Conservation (phyloP, 164 flowering plant species). For the Nymphaea colorata region DNA sequence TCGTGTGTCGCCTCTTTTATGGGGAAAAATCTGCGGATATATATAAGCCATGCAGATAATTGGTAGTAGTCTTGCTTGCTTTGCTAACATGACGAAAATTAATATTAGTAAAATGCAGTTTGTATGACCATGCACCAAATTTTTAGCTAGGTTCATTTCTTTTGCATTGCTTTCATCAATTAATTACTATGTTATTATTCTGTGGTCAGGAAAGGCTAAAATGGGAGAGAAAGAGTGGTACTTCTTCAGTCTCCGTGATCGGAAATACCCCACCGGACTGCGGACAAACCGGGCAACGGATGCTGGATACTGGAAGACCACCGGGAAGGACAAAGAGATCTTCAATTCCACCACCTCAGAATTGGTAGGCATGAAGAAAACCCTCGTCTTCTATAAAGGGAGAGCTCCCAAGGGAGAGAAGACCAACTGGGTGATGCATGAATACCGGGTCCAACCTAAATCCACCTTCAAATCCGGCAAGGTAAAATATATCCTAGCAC, state of each 20-base stretch:
- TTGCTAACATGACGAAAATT: too few species aligned
- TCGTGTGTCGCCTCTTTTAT: too few species aligned
- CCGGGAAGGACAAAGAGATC: constrained; percentile 94
- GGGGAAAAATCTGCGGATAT: too few species aligned
- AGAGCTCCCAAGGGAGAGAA: constrained; percentile 97
- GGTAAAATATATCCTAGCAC: constrained; percentile 22
- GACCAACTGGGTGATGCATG: constrained; percentile 96
- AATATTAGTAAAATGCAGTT: too few species aligned
- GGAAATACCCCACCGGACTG: constrained; percentile 92
- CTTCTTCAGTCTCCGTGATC: constrained; percentile 82
- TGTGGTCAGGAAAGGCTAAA: constrained; percentile 65
- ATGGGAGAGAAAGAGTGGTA: constrained; percentile 99
- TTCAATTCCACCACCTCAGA: constrained; percentile 52
- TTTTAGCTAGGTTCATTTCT: too few species aligned
- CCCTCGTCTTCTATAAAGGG: constrained; percentile 85
- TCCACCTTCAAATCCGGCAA: constrained; percentile 46
- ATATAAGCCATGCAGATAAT: too few species aligned
- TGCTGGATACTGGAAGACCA: constrained; percentile 92
- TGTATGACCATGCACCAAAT: too few species aligned
- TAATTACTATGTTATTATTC: not conserved
- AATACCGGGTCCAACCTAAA: constrained; percentile 67
- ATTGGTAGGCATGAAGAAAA: constrained; percentile 91
- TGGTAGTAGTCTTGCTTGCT: too few species aligned
- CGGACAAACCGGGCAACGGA: constrained; percentile 88
- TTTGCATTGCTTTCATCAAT: not conserved